Percentiles rank a stretch among this genome's conserved stretches.
Evolutionary conservation across 2,329 filamentous ascomycete species (phyloP).

Genomic region (Penicillium sp.): DNA sequence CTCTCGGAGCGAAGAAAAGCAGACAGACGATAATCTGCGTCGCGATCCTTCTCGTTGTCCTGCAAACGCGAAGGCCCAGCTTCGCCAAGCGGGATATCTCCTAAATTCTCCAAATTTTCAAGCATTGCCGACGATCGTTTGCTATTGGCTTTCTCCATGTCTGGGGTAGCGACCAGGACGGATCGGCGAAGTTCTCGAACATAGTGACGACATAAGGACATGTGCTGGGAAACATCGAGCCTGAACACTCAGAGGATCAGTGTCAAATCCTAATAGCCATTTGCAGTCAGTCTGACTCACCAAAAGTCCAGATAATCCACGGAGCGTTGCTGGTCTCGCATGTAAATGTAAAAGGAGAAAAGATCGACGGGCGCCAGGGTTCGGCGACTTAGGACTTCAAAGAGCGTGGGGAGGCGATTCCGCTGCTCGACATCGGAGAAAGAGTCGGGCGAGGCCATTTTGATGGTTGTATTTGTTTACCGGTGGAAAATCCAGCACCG

Average conservation of each 20-base stretch:
- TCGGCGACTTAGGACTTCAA: constrained; percentile 87
- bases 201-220: constrained; percentile 93
- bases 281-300: constrained; percentile 49
- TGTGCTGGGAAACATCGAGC: constrained; percentile 98
- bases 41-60: constrained; percentile 62
- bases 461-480: constrained; percentile 6
- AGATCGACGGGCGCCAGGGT: constrained; percentile 95
- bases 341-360: constrained; percentile 99
- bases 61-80: constrained; percentile 52
- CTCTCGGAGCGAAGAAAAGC: constrained; percentile 69
- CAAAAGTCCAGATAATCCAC: constrained; percentile 99
- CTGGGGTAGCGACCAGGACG: constrained; percentile 86
- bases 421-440: constrained; percentile 48
- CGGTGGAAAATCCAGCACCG: constrained; percentile 15
- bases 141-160: constrained; percentile 72
- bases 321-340: constrained; percentile 95
- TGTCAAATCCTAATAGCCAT: neutral
- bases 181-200: constrained; percentile 91
- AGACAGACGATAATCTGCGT: constrained; percentile 83
- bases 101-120: constrained; percentile 63
- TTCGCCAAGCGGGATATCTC: constrained; percentile 49
- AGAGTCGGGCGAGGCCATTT: constrained; percentile 29
- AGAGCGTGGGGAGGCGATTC: constrained; percentile 86
- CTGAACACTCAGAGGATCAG: constrained; percentile 44
- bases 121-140: constrained; percentile 79